phyloP scores from a whole-genome alignment of 768 basidiomycete genomes.

The Lentinula sp. region DNA sequence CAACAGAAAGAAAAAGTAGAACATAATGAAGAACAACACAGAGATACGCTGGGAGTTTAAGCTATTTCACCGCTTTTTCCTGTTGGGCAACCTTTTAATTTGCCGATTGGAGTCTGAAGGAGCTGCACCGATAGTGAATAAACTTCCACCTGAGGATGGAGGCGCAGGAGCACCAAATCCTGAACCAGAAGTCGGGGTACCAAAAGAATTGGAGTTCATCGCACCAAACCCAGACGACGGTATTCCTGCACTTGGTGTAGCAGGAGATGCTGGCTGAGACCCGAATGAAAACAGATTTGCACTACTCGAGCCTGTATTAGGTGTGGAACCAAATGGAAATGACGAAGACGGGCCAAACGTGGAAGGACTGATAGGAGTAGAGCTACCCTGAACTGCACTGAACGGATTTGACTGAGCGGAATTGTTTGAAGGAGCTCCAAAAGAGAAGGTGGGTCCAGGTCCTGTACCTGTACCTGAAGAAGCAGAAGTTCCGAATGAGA shows the following conservation, averaged over 20 bases:
- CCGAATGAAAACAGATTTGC: conserved; percentile 44
- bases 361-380: conserved; percentile 54
- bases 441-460: conserved; percentile 35
- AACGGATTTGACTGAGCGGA: conserved; percentile 30
- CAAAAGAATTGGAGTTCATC: conserved; percentile 39
- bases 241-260: conserved; percentile 28
- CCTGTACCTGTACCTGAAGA: conserved; percentile 31
- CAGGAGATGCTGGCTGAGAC: conserved; percentile 56
- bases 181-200: conserved; percentile 30
- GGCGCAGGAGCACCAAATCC: conserved; percentile 10
- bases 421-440: conserved; percentile 32
- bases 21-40: background rate
- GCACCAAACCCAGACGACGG: conserved; percentile 33
- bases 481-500: conserved; percentile 39
- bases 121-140: conserved; percentile 61
- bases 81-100: conserved; percentile 53
- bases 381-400: conserved; percentile 32
- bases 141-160: conserved; percentile 26
- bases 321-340: conserved; percentile 40
- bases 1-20: background rate
- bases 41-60: background rate
- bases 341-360: conserved; percentile 37
- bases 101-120: conserved; percentile 34
- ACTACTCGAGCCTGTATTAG: conserved; percentile 24
- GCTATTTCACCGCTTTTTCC: conserved; percentile 18